Evolutionary conservation across 257 asterid genomes (phyloP).

Genomic region (Voacanga thouarsii): DNA sequence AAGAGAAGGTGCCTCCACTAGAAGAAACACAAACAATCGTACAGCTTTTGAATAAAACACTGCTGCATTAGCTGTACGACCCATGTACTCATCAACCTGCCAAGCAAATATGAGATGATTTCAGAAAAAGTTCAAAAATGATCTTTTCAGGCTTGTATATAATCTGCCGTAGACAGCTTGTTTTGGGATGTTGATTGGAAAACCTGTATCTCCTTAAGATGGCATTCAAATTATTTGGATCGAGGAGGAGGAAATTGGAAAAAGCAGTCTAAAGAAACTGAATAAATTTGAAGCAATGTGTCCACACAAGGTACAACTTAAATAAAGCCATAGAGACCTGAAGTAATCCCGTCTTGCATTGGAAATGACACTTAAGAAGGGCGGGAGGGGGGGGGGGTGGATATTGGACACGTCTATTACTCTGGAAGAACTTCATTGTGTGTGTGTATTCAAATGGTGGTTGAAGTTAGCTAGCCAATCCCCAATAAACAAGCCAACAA

Average conservation of each 20-base stretch:
- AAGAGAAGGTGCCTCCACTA: slow-evolving; percentile 74
- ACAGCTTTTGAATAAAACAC: slow-evolving; percentile 63
- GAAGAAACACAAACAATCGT: slow-evolving; percentile 46
- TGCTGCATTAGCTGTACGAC: slow-evolving; percentile 50
- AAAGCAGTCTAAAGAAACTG: neutral
- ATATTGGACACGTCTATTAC: neutral
- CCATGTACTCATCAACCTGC: slow-evolving; percentile 85
- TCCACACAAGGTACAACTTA: neutral
- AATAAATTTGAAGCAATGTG: neutral
- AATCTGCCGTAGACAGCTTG: neutral
- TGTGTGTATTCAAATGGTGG: too few relatives aligned
- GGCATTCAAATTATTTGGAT: neutral
- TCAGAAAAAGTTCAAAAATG: slow-evolving; percentile 1
- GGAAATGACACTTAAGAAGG: too few relatives aligned
- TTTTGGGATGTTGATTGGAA: neutral
- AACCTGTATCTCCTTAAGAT: neutral
- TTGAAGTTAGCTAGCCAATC: neutral
- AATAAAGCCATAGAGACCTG: neutral
- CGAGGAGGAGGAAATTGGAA: neutral
- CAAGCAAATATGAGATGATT: slow-evolving; percentile 17
- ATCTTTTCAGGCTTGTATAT: neutral
- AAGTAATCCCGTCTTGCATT: neutral
- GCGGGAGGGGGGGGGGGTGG: too few relatives aligned
- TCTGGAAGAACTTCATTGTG: neutral
- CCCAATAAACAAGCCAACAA: slow-evolving; percentile 8